Base-by-base conservation (phyloP, 2,329 filamentous ascomycete genomes). In the Sphaceloma murrayae region DNA sequence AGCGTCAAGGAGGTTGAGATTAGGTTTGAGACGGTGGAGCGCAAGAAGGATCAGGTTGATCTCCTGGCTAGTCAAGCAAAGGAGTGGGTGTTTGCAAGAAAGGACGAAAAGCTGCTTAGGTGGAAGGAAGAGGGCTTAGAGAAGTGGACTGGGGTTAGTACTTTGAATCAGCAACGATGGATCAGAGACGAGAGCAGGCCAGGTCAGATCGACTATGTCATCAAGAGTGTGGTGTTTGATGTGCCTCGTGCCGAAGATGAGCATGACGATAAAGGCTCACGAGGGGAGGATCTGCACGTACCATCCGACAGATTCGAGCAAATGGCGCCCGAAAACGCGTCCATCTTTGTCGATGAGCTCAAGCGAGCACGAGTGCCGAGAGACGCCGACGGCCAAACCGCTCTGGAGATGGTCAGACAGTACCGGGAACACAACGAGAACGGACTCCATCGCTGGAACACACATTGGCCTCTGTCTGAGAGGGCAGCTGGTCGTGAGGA, bases 1-100 rank as follows among this genome's bases (percentile, higher is more conserved):
- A 42, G 48, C 19, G 14, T 49, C 7, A 46, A 55, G 5, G 61
- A 65, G 34, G 52, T 75, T 2, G 53, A 55, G 17, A 57, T 73
- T 4, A 68, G 72, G 29, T 55, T 73, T 10, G 73, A 75, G 55
- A 68, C 66, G 2, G 45, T 73, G 3, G 59, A 65, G 42, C 58
- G 67, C 9, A 70, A 70, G 48, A 66, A 62, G 46, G 53, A 50
- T 0, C 67, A 74, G 51, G 54, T 75, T 2, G 58, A 70, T 30
- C 51, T 53, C 5, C 67, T 75, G n/a, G 63, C 66, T 3, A 49
- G 57, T 10, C 48, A 63, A 42, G 61, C 62, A 43, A 49, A 56
- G 1, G 52, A 58, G 21, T 66, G 62, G 63, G 55, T 56, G 31
- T 63, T 64, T 48, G 53, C 48, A 46, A 57, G 61, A 13, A 49